A percentile compares a stretch with the other conserved stretches of the same genome.
These are phyloP conservation scores for Nicotiana tabacum DNA, from an alignment of 257 asterid genomes.

Conservation along the genomic window DNA sequence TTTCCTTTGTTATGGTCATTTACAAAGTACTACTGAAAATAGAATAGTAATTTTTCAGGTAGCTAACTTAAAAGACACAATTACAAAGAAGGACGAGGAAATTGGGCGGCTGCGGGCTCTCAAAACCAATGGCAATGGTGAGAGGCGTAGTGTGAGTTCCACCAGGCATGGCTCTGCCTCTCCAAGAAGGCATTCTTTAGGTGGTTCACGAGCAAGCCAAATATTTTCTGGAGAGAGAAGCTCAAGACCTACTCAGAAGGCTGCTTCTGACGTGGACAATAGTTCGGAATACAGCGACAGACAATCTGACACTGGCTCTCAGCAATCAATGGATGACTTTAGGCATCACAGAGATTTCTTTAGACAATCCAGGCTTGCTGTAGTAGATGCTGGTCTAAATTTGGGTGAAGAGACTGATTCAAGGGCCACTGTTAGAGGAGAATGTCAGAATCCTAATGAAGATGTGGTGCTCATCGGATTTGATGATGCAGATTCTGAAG, in stretches of 20 bases:
- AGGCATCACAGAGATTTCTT: constrained; percentile 75
- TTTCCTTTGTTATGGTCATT: not conserved
- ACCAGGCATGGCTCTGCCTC: constrained; percentile 53
- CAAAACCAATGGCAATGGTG: constrained; percentile 41
- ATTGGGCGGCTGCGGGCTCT: constrained; percentile 46
- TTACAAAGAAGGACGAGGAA: constrained; percentile 77
- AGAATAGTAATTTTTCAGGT: constrained; percentile 38
- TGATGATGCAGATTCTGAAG: constrained; percentile 82
- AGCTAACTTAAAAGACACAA: constrained; percentile 59
- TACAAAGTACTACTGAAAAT: not conserved
- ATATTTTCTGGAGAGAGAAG: constrained; percentile 36
- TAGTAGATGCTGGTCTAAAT: constrained; percentile 29
- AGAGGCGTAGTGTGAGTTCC: constrained; percentile 24
- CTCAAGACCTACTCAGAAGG: constrained; percentile 36
- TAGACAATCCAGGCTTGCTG: constrained; percentile 66
- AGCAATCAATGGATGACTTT: constrained; percentile 65
- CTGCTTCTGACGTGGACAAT: constrained; percentile 61
- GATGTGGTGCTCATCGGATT: constrained; percentile 68
- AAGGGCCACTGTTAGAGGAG: constrained; percentile 29
- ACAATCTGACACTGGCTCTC: constrained; percentile 87
- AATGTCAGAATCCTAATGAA: constrained; percentile 34
- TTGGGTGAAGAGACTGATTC: constrained; percentile 30
- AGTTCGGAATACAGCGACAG: constrained; percentile 81
- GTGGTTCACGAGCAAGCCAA: constrained; percentile 33
- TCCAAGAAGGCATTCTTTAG: constrained; percentile 56